Percentiles rank a stretch among this genome's conserved stretches.
phyloP scores from a whole-genome alignment of 2,329 filamentous ascomycete species.

The Apiospora pterosperma region DNA sequence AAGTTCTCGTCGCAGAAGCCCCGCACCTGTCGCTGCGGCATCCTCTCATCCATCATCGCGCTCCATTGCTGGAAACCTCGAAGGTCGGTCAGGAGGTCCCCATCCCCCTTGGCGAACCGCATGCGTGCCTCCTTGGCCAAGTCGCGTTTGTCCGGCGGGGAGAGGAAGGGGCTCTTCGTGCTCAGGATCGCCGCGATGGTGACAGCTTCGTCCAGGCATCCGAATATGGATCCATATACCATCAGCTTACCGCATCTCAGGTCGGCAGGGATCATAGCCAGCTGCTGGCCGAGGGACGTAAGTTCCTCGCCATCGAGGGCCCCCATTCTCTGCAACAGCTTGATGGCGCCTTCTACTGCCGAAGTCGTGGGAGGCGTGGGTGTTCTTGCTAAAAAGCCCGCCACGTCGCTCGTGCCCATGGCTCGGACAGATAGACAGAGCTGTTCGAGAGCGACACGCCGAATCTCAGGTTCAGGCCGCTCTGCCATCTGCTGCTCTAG shows the following conservation, averaged over 20 bases:
- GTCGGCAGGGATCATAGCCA: conserved; percentile 94
- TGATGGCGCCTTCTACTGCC: conserved; percentile 83
- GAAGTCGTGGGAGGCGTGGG: conserved; percentile 83
- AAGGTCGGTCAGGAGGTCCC: conserved; percentile 85
- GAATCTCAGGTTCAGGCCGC: conserved; percentile 88
- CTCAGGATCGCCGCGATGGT: conserved; percentile 92
- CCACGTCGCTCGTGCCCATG: conserved; percentile 85
- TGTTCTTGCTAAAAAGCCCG: conserved; percentile 76
- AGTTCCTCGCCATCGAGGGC: conserved; percentile 82
- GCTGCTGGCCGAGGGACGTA: conserved; percentile 86
- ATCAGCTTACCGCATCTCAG: conserved; percentile 91
- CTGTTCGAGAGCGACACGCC: conserved; percentile 88
- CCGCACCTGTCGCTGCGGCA: conserved; percentile 61
- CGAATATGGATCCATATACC: conserved; percentile 92
- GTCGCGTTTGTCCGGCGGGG: conserved; percentile 78
- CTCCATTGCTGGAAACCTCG: conserved; percentile 82
- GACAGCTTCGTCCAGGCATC: conserved; percentile 83
- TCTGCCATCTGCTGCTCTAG: conserved; percentile 84
- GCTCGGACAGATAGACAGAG: conserved; percentile 91
- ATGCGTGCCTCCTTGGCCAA: conserved; percentile 74
- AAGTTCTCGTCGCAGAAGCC: conserved; percentile 84
- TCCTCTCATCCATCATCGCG: conserved; percentile 55
- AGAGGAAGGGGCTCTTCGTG: conserved; percentile 80
- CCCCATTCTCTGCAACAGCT: conserved; percentile 77
- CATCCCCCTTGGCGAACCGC: conserved; percentile 72